Conservation (phyloP, 257 asterid genomes). For the Rehmannia glutinosa region DNA sequence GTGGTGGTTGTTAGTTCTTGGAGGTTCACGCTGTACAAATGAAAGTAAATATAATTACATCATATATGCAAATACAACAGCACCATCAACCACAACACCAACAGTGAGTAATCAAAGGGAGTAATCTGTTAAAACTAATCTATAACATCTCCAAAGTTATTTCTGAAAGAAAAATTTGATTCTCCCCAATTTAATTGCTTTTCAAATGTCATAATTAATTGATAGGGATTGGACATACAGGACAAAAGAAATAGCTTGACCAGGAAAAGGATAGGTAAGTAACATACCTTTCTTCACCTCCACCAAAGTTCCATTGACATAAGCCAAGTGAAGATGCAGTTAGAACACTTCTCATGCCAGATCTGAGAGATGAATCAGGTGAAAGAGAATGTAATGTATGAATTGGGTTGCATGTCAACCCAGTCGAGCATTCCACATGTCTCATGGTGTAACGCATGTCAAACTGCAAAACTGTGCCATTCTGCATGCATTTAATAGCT, state of each 20-base stretch:
- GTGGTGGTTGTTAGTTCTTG: no score
- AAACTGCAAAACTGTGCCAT: constrained; percentile 76
- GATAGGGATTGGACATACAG: background rate
- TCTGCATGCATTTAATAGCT: constrained; percentile 39
- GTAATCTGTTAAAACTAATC: no score
- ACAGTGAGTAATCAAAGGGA: no score
- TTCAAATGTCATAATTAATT: background rate
- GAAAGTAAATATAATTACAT: no score
- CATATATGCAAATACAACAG: no score
- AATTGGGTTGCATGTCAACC: constrained; percentile 59
- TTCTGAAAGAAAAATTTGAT: background rate
- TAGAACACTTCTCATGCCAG: constrained; percentile 53
- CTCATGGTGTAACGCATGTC: constrained; percentile 71
- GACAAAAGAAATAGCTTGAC: background rate
- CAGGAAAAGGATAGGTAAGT: background rate
- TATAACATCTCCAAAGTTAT: background rate
- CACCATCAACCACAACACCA: no score
- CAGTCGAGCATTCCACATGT: constrained; percentile 62
- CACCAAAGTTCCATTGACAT: constrained; percentile 79
- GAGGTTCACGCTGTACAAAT: no score
- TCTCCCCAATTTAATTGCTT: background rate
- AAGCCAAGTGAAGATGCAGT: constrained; percentile 92
- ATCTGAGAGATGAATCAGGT: constrained; percentile 28
- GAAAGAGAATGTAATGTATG: constrained; percentile 62
- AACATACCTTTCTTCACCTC: constrained; percentile 46